Base-by-base conservation (phyloP, 192 early-diverging fungal genomes). In the Lunasporangiospora selenospora region DNA sequence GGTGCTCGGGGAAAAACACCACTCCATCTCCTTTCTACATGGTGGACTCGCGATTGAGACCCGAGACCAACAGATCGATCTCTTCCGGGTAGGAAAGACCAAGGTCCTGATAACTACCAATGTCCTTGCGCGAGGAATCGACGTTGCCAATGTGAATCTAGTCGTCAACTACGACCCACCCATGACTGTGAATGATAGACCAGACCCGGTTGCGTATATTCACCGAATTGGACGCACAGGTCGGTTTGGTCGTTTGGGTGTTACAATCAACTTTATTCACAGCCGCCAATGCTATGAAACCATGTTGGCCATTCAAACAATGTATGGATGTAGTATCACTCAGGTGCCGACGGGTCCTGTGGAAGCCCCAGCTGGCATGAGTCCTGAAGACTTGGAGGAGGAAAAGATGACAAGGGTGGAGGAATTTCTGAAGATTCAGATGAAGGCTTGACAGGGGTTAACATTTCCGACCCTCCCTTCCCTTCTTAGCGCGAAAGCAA, bases 161-260 rank as follows among this genome's bases (percentile, higher is more conserved):
- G 96, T 99, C 11, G 86, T 99, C 75, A 99, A 99, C 82, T 98
- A 91, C 58, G 97, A 99, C 59, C 86, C 98, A 16, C 97, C 97
- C 3, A 63, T 53, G 16, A 54, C 67, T 5, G 57, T 58, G 3
- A 65, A 39, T 13, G 82, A 52, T 3, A 29, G 32, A 15, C 90
- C 94, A 2, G 97, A 99, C 58, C 80, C 80, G 12, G 95, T 93
- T 50, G 93, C 96, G 0, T 99, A 99, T 65, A 77, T 99, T 26
- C 97, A 99, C 75, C 89, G 97, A 34, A 98, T 99, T 62, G 97
- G 97, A 3, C 89, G 97, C 47, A 98, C 97, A 3, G 97, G 97
- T 34, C 82, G 97, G 21, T 99, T 99, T 75, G 97, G 97, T 2
- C 89, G 97, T 32, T 87, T 81, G 0, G 97, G 97, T n/a, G 89